Conservation (phyloP, 805 yeast species). For the Clavispora vitiphila region DNA sequence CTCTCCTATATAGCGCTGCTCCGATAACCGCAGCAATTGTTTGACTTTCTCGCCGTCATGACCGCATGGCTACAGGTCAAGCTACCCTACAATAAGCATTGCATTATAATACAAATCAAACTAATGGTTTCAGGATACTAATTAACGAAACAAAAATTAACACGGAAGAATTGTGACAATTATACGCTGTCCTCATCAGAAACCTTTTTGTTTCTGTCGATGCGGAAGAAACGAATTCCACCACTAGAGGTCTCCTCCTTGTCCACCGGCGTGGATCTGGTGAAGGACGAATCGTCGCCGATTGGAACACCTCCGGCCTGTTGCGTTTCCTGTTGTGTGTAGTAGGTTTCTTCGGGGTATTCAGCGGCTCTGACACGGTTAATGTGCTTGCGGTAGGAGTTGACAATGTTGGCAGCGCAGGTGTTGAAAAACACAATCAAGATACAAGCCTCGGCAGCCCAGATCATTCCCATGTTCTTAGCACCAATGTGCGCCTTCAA, state of each 20-base stretch:
- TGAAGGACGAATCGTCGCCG: constrained; percentile 40
- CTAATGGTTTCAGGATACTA: background rate
- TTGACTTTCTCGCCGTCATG: too few relatives aligned
- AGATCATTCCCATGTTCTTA: constrained; percentile 54
- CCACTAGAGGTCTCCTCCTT: constrained; percentile 39
- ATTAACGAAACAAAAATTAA: background rate
- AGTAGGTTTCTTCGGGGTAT: constrained; percentile 19
- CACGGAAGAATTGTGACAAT: background rate
- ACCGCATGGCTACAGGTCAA: background rate
- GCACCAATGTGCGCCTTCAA: constrained; percentile 49
- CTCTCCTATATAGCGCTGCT: too few relatives aligned
- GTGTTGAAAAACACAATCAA: constrained; percentile 47
- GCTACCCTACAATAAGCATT: background rate
- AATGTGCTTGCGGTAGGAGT: constrained; percentile 49
- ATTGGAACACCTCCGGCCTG: constrained; percentile 22
- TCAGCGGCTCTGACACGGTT: constrained; percentile 27
- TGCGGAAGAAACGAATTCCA: constrained; percentile 75
- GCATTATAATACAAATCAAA: background rate
- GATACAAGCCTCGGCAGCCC: constrained; percentile 63
- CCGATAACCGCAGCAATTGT: too few relatives aligned
- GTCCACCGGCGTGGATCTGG: constrained; percentile 32
- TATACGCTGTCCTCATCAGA: constrained; percentile 43
- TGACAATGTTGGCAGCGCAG: constrained; percentile 45
- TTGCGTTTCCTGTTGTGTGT: constrained; percentile 13
- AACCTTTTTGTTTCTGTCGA: constrained; percentile 49